phyloP scores from a whole-genome alignment of 2,329 filamentous ascomycete genomes.

The Diplocarpon rosae region DNA sequence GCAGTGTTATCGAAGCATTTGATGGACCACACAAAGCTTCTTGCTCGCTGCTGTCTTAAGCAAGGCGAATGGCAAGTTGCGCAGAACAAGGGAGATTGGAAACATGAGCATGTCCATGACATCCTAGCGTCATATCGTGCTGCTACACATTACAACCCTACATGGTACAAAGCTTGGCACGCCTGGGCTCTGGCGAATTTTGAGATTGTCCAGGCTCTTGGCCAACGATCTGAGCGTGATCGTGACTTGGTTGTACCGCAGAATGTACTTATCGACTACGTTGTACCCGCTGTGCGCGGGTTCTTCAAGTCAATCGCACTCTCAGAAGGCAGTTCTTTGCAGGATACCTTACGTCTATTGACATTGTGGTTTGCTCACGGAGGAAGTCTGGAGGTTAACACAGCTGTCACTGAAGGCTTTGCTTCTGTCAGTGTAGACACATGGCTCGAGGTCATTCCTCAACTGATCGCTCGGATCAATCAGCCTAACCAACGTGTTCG shows the following conservation, averaged over 20 bases:
- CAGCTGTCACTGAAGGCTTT: slow-evolving; percentile 82
- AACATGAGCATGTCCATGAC: slow-evolving; percentile 73
- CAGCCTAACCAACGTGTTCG: slow-evolving; percentile 85
- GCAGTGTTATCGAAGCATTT: slow-evolving; percentile 33
- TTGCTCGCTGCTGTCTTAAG: slow-evolving; percentile 92
- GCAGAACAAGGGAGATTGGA: slow-evolving; percentile 81
- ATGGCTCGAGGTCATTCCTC: slow-evolving; percentile 96
- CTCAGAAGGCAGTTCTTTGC: slow-evolving; percentile 82
- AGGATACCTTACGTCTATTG: slow-evolving; percentile 84
- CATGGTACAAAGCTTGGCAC: slow-evolving; percentile 99
- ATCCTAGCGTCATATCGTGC: slow-evolving; percentile 84
- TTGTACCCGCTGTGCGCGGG: slow-evolving; percentile 86
- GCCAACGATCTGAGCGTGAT: slow-evolving; percentile 26
- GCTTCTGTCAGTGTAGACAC: slow-evolving; percentile 89
- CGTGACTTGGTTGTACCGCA: slow-evolving; percentile 39
- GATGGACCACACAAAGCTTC: slow-evolving; percentile 54
- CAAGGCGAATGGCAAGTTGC: slow-evolving; percentile 93
- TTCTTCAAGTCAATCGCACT: slow-evolving; percentile 97
- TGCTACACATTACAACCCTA: slow-evolving; percentile 86
- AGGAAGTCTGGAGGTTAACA: slow-evolving; percentile 76
- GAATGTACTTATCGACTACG: slow-evolving; percentile 68
- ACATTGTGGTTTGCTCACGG: slow-evolving; percentile 97
- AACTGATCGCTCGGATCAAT: slow-evolving; percentile 94
- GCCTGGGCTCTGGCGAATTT: slow-evolving; percentile 98
- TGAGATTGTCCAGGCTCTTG: slow-evolving; percentile 79